Base-by-base conservation (phyloP, 352 stramenopile species). In the Pythium phragmitis region DNA sequence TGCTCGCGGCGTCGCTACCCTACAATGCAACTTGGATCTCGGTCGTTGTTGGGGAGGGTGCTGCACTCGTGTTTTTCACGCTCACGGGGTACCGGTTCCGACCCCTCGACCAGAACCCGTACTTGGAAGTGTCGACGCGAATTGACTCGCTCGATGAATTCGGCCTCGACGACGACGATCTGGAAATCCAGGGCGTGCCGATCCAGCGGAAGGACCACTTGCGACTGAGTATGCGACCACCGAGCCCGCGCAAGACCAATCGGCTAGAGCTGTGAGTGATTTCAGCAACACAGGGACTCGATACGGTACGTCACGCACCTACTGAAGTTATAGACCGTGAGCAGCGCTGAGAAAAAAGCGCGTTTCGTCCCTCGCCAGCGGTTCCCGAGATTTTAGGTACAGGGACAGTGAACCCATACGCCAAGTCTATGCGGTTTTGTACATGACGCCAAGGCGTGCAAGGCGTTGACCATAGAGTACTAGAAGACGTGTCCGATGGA, bases 11-110 rank as follows among this genome's bases (percentile, higher is more conserved):
- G 26, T 90, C 82, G 28, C 72, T 99, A 46, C 88, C 88, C 30
- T 99, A 98, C 73, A 77, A 94, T 36, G 77, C 92, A 52, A 94
- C 85, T 14, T 94, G 82, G 82, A 21, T 91, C 26, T 75, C 77
- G 42, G 76, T 85, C 16, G 48, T 88, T 1, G 70, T 89, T 0
- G 67, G 63, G 0, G 90, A 99, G 72, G 49, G 86, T 13, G 90
- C 87, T 4, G 96, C 93, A 1, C 54, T 98, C 4, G 65, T 70
- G n/a, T 99, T 99, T 72, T 99, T 98, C 73, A 66, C 80, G 0
- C 48, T 96, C 34, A 94, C 94, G 7, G 96, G 95, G 36, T 90
- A 89, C 49, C 73, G 95, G 50, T 99, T 99, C 70, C 79, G 90
- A 45, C 97, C 97, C 0, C 70, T 89, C 60, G 70, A 84, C 26